A percentile compares a stretch with the other conserved stretches of the same genome.
These are phyloP conservation scores for Penicillium ochrochloron DNA, from an alignment of 495 filamentous ascomycete genomes.

Conservation along the genomic window DNA sequence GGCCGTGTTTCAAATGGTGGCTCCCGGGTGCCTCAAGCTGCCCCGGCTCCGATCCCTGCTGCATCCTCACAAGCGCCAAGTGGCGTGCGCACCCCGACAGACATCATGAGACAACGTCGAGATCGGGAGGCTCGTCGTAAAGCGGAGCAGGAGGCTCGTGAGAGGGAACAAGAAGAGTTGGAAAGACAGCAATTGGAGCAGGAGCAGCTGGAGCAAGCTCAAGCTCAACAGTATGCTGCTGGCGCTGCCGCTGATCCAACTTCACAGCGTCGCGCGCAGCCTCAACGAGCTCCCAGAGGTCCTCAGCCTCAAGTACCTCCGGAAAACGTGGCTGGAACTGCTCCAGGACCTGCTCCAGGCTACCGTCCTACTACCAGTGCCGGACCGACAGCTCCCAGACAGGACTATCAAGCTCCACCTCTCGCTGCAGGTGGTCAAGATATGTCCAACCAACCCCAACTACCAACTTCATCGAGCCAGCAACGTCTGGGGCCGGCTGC, in stretches of 20 bases:
- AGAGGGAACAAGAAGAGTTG: slow-evolving; percentile 56
- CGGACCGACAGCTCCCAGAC: slow-evolving; percentile 15
- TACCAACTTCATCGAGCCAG: slow-evolving; percentile 31
- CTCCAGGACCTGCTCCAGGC: slow-evolving; percentile 20
- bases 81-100: slow-evolving; percentile 61
- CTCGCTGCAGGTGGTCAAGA: slow-evolving; percentile 4
- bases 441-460: slow-evolving; percentile 22
- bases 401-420: slow-evolving; percentile 27
- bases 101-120: slow-evolving; percentile 75
- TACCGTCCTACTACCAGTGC: slow-evolving; percentile 18
- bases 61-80: slow-evolving; percentile 49
- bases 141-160: slow-evolving; percentile 60
- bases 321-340: slow-evolving; percentile 21
- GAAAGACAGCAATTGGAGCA: slow-evolving; percentile 58
- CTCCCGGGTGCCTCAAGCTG: slow-evolving; percentile 48
- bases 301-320: slow-evolving; percentile 34
- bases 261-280: slow-evolving; percentile 46
- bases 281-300: slow-evolving; percentile 32
- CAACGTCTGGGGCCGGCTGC: slow-evolving; percentile 35
- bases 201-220: slow-evolving; percentile 45
- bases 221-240: slow-evolving; percentile 52
- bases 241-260: slow-evolving; percentile 59
- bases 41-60: slow-evolving; percentile 44
- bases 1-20: slow-evolving; percentile 55
- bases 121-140: slow-evolving; percentile 69